Evolutionary conservation across 805 yeast genomes (phyloP).

Genomic region (Metschnikowia reukaufii): DNA sequence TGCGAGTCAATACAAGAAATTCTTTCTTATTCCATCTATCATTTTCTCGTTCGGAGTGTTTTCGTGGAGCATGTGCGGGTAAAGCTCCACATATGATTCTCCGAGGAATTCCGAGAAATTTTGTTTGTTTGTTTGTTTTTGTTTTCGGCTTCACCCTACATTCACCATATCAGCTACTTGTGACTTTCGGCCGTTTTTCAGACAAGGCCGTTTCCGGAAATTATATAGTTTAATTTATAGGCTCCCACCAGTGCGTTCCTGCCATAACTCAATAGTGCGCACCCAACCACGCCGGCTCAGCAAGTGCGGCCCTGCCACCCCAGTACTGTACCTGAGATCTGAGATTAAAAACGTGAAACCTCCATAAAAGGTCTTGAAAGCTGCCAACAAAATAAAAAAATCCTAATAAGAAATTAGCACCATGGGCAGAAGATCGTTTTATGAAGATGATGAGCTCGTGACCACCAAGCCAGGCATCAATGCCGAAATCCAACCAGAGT

Average conservation of each 20-base stretch:
- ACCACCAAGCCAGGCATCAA: constrained; percentile 51
- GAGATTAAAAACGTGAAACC: background rate
- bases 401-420: background rate
- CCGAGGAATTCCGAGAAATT: too few species aligned
- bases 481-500: constrained; percentile 34
- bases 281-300: background rate
- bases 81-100: too few species aligned
- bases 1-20: background rate
- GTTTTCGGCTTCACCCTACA: too few species aligned
- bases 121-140: too few species aligned
- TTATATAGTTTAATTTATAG: background rate
- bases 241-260: background rate
- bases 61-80: too few species aligned
- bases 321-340: constrained; percentile 5
- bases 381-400: background rate
- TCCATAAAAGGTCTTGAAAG: too few species aligned
- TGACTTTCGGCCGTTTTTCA: too few species aligned
- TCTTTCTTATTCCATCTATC: too few species aligned
- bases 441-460: constrained; percentile 51
- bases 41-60: too few species aligned
- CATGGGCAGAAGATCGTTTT: constrained; percentile 30
- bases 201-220: background rate
- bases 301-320: background rate
- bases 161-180: too few species aligned
- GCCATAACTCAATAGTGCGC: background rate